Evolutionary conservation across 768 basidiomycete genomes (phyloP), one percentile per base, ranked within the genome.

Genomic region (Suillus lakei): DNA sequence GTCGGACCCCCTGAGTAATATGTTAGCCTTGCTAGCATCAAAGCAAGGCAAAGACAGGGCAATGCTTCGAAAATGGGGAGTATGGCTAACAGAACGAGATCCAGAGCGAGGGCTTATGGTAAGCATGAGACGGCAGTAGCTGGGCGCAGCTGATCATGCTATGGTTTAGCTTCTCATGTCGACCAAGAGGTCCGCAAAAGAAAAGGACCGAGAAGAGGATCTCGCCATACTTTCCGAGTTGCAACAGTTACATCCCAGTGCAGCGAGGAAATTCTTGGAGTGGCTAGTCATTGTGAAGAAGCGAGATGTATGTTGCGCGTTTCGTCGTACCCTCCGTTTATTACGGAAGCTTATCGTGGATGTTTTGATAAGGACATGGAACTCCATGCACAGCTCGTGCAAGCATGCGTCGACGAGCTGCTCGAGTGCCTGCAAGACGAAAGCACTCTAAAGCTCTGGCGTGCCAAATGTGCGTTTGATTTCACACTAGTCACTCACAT

Each of bases 61-160:
- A 3, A 71, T 95, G 61, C 85, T 88, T 5, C 88, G 91, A 66
- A 83, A 85, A 60, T 96, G 95, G 88, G 91, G 86, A 3, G 77
- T 93, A 9, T 97, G 96, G 95, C 77, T 98, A 26, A 83, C 88
- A 3, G 86, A 84, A 68, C 83, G 84, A 43, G 88, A 93, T 75
- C 80, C 87, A 0, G 88, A 91, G 30, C 85, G 84, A 51, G 94
- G 90, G 5, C 75, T 98, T 30, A 87, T 88, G 80, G 94, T 92
- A 66, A 55, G 73, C 70, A 53, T 50, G 55, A 44, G 21, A 59
- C 18, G 18, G 5, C 5, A 18, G 18, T 23, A 58, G 13, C 2
- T 38, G 16, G 43, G 26, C 32, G 9, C 16, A 8, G 62, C 63
- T 43, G 41, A 36, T 6, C 60, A 15, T 2, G 12, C 23, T 12